Conservation (phyloP, 2,329 filamentous ascomycete species). For the Fusarium pseudonygamai region DNA sequence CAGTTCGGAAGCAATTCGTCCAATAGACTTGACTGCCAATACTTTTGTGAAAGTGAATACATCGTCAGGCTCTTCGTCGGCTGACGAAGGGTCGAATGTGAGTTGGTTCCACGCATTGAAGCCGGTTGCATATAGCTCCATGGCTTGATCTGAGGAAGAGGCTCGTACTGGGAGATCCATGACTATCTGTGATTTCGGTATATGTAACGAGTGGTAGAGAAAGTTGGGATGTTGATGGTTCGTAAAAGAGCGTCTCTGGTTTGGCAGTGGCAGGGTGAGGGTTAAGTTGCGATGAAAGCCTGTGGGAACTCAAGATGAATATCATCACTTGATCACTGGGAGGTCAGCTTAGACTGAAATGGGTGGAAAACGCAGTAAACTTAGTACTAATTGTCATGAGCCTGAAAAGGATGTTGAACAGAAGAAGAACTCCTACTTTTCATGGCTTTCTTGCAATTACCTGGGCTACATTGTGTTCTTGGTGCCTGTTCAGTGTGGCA, state of each 20-base stretch:
- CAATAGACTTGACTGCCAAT: conserved; percentile 50
- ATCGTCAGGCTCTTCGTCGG: conserved; percentile 55
- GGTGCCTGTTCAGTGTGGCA: not conserved
- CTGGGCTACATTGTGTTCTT: not conserved
- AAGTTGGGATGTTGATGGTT: no score
- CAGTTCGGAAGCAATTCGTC: conserved; percentile 47
- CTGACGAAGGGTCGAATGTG: conserved; percentile 43
- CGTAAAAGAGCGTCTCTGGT: not conserved
- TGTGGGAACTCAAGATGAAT: not conserved
- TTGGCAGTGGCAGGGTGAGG: not conserved
- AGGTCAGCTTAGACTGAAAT: not conserved
- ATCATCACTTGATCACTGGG: not conserved
- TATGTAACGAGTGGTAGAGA: no score
- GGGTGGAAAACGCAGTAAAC: no score
- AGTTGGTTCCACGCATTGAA: conserved; percentile 70
- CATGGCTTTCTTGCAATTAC: not conserved
- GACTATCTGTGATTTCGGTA: rapidly evolving
- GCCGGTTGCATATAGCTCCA: conserved; percentile 64
- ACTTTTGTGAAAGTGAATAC: conserved; percentile 55
- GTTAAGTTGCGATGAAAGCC: not conserved
- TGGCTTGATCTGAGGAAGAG: conserved; percentile 19
- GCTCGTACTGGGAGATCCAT: conserved; percentile 26
- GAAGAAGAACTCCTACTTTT: not conserved
- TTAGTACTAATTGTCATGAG: not conserved
- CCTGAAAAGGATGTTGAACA: not conserved